Percentiles rank a stretch among this genome's conserved stretches.
Evolutionary conservation across 2,329 filamentous ascomycete species (phyloP).

Genomic region (Xylaria sp.): DNA sequence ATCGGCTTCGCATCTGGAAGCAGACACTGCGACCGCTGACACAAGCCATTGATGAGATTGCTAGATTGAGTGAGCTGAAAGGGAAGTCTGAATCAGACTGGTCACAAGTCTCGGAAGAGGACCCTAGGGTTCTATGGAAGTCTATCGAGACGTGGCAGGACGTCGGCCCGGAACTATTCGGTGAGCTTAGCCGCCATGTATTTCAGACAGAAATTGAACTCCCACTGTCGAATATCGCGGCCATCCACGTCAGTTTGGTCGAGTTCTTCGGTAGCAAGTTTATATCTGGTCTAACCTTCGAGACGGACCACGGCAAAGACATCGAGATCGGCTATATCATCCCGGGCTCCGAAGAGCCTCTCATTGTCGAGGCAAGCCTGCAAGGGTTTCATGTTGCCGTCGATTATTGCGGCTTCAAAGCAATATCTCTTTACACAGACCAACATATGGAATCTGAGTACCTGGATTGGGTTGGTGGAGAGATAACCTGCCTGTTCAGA

Average conservation of each 20-base stretch:
- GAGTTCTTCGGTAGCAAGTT: constrained; percentile 41
- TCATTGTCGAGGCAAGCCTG: constrained; percentile 37
- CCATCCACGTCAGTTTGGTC: constrained; percentile 41
- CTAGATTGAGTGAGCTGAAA: constrained; percentile 33
- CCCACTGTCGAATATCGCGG: constrained; percentile 31
- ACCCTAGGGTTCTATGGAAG: constrained; percentile 29
- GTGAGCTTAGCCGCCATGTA: constrained; percentile 31
- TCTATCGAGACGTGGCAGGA: constrained; percentile 31
- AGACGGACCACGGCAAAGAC: constrained; percentile 31
- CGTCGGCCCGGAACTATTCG: constrained; percentile 31
- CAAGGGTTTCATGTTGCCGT: constrained; percentile 41
- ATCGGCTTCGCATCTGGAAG: constrained; percentile 44
- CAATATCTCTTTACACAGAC: constrained; percentile 38
- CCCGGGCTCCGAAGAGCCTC: constrained; percentile 32
- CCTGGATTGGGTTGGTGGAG: constrained; percentile 39
- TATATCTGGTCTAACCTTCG: constrained; percentile 43
- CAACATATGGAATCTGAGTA: constrained; percentile 39
- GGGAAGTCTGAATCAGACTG: constrained; percentile 32
- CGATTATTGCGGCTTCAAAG: constrained; percentile 42
- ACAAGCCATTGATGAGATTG: constrained; percentile 36
- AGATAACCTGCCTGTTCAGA: constrained; percentile 22
- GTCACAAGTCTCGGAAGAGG: constrained; percentile 8
- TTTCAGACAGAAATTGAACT: constrained; percentile 39
- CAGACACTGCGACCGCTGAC: constrained; percentile 42
- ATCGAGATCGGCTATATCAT: constrained; percentile 43